These are phyloP conservation scores for Colletotrichum caudatum DNA, from an alignment of 2,329 filamentous ascomycete genomes.

Conservation along the genomic window DNA sequence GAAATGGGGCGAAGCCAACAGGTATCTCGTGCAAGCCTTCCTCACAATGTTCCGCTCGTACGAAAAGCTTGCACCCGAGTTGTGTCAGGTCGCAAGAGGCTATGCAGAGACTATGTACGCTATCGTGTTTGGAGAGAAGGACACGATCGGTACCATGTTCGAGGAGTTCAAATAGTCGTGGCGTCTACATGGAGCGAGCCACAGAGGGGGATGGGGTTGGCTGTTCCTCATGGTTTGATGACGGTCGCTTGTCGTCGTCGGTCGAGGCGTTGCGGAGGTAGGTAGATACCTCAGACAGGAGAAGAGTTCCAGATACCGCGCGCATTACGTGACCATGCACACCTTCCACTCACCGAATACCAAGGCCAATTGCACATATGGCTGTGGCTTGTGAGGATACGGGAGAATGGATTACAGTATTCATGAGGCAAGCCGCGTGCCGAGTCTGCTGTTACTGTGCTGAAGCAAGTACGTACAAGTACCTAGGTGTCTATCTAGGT, in stretches of 20 bases:
- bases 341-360: not conserved
- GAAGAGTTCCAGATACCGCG: not conserved
- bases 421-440: not conserved
- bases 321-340: not conserved
- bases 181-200: not conserved
- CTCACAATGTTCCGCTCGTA: conserved; percentile 41
- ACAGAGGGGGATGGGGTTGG: not conserved
- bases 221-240: not conserved
- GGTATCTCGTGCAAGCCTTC: conserved; percentile 37
- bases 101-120: conserved; percentile 45
- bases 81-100: conserved; percentile 40
- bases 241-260: too few species aligned
- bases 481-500: not conserved
- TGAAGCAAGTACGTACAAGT: not conserved
- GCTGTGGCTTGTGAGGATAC: not conserved
- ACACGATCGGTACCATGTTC: not conserved
- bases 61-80: conserved; percentile 43
- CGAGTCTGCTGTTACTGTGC: not conserved
- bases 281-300: not conserved
- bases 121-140: conserved; percentile 46
- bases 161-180: not conserved
- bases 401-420: too few species aligned
- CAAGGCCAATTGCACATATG: not conserved
- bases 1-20: conserved; percentile 44
- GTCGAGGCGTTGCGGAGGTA: not conserved